Evolutionary conservation across 495 filamentous ascomycete species (phyloP), one percentile per base, ranked within the genome.

Genomic region (Aspergillus haitiensis): DNA sequence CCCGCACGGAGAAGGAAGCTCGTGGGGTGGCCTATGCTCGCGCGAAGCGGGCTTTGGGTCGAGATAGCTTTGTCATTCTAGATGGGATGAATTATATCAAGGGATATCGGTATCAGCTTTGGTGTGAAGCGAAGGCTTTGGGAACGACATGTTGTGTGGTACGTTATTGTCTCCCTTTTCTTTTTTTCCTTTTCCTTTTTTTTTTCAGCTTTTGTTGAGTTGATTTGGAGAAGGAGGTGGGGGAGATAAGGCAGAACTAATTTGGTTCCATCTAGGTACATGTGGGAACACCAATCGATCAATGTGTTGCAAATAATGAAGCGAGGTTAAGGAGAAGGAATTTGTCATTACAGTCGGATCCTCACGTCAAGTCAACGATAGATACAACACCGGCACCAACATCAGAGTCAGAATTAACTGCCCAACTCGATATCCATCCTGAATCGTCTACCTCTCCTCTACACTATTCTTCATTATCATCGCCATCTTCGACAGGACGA

Each of bases 21-120:
- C 86, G 94, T n/a, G 93, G 92, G 3, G 82, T 90, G 11, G 82
- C 89, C 35, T 94, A 89, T 70, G 89, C 86, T 32, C 90, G 93
- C 44, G 85, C 96, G 33, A 97, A 97, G 78, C 84, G 94, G 39
- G 81, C 82, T 39, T 81, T 98, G 32, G 84, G 83, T 16, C 82
- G 83, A 32, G 87, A 92, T 64, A 90, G 89, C 64, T 86, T 98
- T 59, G 92, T 98, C 58, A 85, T 98, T 47, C 82, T 92, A 7
- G 92, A 97, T 73, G 89, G 88, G 7, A 82, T 93, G 69, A 97
- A 98, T 69, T 98, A 98, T 75, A 98, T 98, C 75, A 98, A 98
- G 73, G 94, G 94, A 21, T 97, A 89, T 80, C 81, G 94, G 44
- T 98, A 98, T 72, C 94, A 98, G 77, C 81, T 98, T 2, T 93